Base-by-base conservation (phyloP, 768 basidiomycete species). In the Clitopilus hobsonii region DNA sequence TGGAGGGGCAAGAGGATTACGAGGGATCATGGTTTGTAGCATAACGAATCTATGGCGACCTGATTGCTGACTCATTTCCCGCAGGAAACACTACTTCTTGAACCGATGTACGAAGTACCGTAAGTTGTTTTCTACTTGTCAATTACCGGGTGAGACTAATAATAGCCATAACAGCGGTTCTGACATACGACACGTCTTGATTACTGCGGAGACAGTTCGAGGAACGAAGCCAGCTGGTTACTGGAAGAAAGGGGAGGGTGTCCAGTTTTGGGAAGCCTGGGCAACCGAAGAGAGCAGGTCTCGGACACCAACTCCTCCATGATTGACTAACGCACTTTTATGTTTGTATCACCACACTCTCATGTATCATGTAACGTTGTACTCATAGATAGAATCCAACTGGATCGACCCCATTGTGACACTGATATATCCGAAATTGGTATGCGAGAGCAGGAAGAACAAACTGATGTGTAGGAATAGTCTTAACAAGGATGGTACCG, bases 51-150 rank as follows among this genome's bases (percentile, higher is more conserved):
- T 45, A 28, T 30, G 48, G 27, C 6, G 32, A 18, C 16, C 28
- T 47, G 48, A 24, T 29, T 38, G 20, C 24, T 51, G 22, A 52
- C 23, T 54, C 47, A 51, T 45, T 36, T 58, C 49, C 45, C 29
- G 6, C 61, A 92, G 90, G 95, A 97, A 71, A 68, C 78, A 20
- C 67, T 95, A 2, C 71, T 98, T 50, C 74, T 95, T 49, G 93
- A 98, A 49, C 78, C 92, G 0, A 97, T 97, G 94, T 96, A 91
- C 65, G 89, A 93, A 74, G 87, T 86, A 47, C 91, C 92, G 86
- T 90, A 69, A 82, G 88, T 84, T n/a, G n/a, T 38, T 41, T 38
- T 57, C 56, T 6, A 49, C 27, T 47, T 13, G 8, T 49, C 22
- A 27, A 22, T 52, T 28, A 55, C 7, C 25, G n/a, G n/a, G n/a